These are phyloP conservation scores for Colletotrichum sp. DNA, from an alignment of 2,329 filamentous ascomycete genomes.

Conservation along the genomic window DNA sequence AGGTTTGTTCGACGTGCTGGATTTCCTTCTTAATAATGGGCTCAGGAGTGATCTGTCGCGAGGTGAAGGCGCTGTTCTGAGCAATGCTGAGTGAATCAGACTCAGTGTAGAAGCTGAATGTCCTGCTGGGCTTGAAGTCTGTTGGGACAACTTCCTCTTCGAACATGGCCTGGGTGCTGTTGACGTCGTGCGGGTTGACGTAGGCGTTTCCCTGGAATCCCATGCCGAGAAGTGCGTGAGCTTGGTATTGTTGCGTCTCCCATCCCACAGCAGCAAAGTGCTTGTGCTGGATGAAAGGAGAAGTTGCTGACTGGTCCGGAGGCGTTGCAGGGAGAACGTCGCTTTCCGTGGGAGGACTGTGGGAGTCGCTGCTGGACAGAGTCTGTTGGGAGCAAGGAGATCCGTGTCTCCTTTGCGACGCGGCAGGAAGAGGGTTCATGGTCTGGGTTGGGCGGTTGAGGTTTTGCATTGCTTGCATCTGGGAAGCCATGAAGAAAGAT, in stretches of 20 bases:
- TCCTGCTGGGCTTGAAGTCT: neutral
- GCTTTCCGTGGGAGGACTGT: slow-evolving; percentile 44
- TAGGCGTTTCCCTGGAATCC: neutral
- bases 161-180: slow-evolving; percentile 10
- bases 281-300: slow-evolving; percentile 31
- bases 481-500: slow-evolving; percentile 13
- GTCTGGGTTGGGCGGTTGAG: neutral
- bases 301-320: slow-evolving; percentile 35
- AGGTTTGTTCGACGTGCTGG: neutral
- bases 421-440: slow-evolving; percentile 23
- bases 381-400: slow-evolving; percentile 44
- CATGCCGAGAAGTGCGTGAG: slow-evolving; percentile 1
- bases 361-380: slow-evolving; percentile 40
- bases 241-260: neutral
- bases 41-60: slow-evolving; percentile 6
- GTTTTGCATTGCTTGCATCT: slow-evolving; percentile 1
- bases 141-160: neutral
- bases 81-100: neutral
- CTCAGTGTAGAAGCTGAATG: slow-evolving; percentile 12
- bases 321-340: slow-evolving; percentile 45
- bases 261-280: neutral
- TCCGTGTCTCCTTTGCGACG: slow-evolving; percentile 30
- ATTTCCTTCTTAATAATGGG: slow-evolving; percentile 8
- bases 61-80: neutral
- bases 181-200: slow-evolving; percentile 21